These are phyloP conservation scores for Metschnikowia colocasiae DNA, from an alignment of 805 yeast genomes.

Conservation along the genomic window DNA sequence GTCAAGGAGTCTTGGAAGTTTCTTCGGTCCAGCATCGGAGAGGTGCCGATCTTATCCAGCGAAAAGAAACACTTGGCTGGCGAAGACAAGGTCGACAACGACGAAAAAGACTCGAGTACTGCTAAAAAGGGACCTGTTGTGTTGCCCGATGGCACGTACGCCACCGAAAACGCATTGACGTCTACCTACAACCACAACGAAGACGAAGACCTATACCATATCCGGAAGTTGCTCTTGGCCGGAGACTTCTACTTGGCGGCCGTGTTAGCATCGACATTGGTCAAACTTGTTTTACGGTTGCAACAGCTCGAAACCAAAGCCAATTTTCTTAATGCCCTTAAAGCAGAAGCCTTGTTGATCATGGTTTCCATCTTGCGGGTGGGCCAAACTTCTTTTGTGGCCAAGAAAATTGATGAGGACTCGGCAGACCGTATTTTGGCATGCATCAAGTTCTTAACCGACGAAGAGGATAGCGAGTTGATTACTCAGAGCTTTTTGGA, in stretches of 20 bases:
- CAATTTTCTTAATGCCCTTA: constrained; percentile 72
- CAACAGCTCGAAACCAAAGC: constrained; percentile 51
- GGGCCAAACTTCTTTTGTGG: constrained; percentile 68
- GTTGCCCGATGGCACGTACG: constrained; percentile 98
- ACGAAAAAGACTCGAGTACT: constrained; percentile 11
- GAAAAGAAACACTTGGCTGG: constrained; percentile 45
- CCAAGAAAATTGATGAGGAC: constrained; percentile 88
- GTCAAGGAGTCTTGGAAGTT: constrained; percentile 85
- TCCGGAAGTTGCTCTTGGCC: constrained; percentile 74
- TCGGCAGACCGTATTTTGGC: constrained; percentile 90
- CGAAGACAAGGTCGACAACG: constrained; percentile 24
- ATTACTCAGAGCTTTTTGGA: constrained; percentile 74
- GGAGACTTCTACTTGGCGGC: constrained; percentile 93
- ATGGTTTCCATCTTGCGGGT: constrained; percentile 89
- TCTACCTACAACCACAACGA: constrained; percentile 33
- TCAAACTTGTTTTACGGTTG: constrained; percentile 80
- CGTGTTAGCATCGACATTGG: constrained; percentile 80
- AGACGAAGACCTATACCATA: constrained; percentile 58
- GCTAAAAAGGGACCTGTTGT: constrained; percentile 66
- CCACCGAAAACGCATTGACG: constrained; percentile 83
- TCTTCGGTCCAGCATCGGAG: constrained; percentile 80
- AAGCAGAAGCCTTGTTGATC: constrained; percentile 91
- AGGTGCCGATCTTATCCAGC: constrained; percentile 80
- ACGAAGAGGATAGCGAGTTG: constrained; percentile 49
- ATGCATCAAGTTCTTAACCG: constrained; percentile 77